Conservation (phyloP, 1,139 yeast species). For the Yamadazyma triangularis region DNA sequence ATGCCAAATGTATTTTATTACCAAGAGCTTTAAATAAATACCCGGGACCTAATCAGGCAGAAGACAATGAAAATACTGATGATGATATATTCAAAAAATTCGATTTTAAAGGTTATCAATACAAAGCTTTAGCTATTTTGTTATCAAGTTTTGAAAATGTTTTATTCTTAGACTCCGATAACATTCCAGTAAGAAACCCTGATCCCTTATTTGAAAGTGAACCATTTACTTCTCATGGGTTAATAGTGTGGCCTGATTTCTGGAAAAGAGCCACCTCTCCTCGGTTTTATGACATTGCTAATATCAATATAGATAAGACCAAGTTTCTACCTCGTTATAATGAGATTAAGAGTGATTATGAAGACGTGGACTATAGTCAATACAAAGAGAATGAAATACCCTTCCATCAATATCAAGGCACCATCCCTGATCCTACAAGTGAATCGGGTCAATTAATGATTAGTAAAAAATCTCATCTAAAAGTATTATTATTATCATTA, state of each 20-base stretch:
- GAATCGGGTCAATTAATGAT: conserved; percentile 82
- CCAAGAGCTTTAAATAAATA: conserved; percentile 42
- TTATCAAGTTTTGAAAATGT: conserved; percentile 75
- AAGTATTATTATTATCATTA: conserved; percentile 60
- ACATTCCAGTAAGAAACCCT: conserved; percentile 58
- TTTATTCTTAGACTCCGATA: conserved; percentile 74
- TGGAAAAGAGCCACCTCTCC: conserved; percentile 47
- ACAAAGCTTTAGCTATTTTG: conserved; percentile 70
- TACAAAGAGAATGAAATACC: conserved; percentile 34
- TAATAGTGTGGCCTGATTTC: conserved; percentile 46
- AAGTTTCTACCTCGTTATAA: conserved; percentile 28
- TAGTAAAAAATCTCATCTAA: conserved; percentile 60
- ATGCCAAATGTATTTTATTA: conserved; percentile 55
- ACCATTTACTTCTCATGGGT: conserved; percentile 29
- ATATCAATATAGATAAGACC: conserved; percentile 19
- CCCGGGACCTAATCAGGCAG: not conserved
- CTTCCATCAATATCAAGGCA: conserved; percentile 61
- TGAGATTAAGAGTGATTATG: conserved; percentile 17
- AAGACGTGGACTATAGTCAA: conserved; percentile 8
- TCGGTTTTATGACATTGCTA: conserved; percentile 36
- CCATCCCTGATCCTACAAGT: conserved; percentile 76
- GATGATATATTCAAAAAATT: conserved; percentile 10
- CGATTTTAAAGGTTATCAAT: conserved; percentile 60
- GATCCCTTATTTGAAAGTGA: conserved; percentile 31
- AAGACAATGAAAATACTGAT: conserved; percentile 4